Percentiles rank a stretch among this genome's conserved stretches.
These are phyloP conservation scores for Torulaspora quercuum DNA, from an alignment of 805 yeast genomes.

Conservation along the genomic window DNA sequence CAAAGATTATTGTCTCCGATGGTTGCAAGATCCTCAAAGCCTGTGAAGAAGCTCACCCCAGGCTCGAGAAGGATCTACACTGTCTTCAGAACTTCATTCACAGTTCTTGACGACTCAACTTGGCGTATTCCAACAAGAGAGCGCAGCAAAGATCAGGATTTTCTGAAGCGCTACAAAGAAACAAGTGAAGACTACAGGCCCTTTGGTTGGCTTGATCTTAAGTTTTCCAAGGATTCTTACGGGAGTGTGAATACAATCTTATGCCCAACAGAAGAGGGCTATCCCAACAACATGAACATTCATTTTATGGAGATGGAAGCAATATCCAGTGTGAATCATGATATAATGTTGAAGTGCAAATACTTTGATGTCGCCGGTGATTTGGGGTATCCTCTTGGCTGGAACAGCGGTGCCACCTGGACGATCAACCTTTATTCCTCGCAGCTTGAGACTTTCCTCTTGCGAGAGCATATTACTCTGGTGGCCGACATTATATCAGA, in stretches of 20 bases:
- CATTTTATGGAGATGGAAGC: slow-evolving; percentile 57
- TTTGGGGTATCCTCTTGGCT: slow-evolving; percentile 67
- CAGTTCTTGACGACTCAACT: slow-evolving; percentile 60
- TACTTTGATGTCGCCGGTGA: slow-evolving; percentile 52
- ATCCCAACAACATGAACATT: slow-evolving; percentile 46
- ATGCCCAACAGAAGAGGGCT: slow-evolving; percentile 55
- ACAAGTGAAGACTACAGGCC: slow-evolving; percentile 50
- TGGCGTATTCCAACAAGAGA: slow-evolving; percentile 82
- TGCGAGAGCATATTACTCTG: slow-evolving; percentile 78
- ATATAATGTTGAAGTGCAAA: slow-evolving; percentile 62
- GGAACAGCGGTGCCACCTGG: slow-evolving; percentile 84
- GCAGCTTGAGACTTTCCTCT: slow-evolving; percentile 56
- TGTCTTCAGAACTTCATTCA: slow-evolving; percentile 52
- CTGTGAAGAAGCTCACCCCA: slow-evolving; percentile 40
- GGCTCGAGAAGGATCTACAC: slow-evolving; percentile 57
- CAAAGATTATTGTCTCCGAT: slow-evolving; percentile 68
- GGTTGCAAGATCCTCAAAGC: slow-evolving; percentile 52
- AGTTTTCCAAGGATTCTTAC: slow-evolving; percentile 51
- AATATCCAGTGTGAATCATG: slow-evolving; percentile 86
- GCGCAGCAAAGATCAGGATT: slow-evolving; percentile 65
- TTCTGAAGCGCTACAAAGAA: slow-evolving; percentile 33
- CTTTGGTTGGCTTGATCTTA: slow-evolving; percentile 90
- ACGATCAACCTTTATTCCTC: slow-evolving; percentile 49
- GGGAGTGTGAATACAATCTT: slow-evolving; percentile 47
- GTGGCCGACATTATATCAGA: slow-evolving; percentile 71